A percentile compares a stretch with the other conserved stretches of the same genome.
Conservation (phyloP, 2,329 filamentous ascomycete genomes). For the Aspergillus jensenii region DNA sequence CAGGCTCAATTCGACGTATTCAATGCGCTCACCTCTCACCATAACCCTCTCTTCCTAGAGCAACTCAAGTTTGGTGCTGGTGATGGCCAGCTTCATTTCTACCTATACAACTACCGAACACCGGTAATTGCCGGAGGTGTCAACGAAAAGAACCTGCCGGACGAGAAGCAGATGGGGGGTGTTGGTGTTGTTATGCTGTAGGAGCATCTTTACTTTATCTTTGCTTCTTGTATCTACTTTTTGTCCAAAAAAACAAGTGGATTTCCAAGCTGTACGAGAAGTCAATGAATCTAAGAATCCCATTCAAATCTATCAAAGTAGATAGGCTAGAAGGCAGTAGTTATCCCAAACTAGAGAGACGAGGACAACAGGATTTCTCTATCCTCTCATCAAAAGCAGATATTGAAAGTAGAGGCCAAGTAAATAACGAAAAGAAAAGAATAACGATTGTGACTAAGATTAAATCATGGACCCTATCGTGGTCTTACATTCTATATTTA, state of each 20-base stretch:
- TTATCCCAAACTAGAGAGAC: background rate
- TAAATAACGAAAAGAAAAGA: no score
- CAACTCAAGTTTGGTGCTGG: slow-evolving; percentile 93
- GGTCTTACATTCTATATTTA: background rate
- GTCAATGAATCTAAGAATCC: background rate
- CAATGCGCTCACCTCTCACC: slow-evolving; percentile 89
- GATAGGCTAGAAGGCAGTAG: background rate
- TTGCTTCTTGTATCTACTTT: slow-evolving; percentile 5
- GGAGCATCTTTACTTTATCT: slow-evolving; percentile 7
- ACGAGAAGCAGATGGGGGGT: slow-evolving; percentile 76
- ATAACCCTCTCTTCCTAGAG: slow-evolving; percentile 90
- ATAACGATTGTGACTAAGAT: no score
- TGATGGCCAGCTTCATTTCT: slow-evolving; percentile 94
- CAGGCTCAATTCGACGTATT: slow-evolving; percentile 86
- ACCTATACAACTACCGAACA: slow-evolving; percentile 94
- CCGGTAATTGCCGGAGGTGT: slow-evolving; percentile 83
- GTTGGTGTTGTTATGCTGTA: slow-evolving; percentile 85
- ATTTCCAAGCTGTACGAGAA: background rate
- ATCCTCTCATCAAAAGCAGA: no score
- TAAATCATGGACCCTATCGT: no score
- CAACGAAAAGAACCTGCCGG: slow-evolving; percentile 73
- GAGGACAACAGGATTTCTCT: background rate
- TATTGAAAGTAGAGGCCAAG: no score
- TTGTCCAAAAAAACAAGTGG: slow-evolving; percentile 46
- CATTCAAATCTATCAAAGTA: background rate